Evolutionary conservation across 2,329 filamentous ascomycete species (phyloP), one percentile per base, ranked within the genome.

Genomic region (Cyclaneusma minus): DNA sequence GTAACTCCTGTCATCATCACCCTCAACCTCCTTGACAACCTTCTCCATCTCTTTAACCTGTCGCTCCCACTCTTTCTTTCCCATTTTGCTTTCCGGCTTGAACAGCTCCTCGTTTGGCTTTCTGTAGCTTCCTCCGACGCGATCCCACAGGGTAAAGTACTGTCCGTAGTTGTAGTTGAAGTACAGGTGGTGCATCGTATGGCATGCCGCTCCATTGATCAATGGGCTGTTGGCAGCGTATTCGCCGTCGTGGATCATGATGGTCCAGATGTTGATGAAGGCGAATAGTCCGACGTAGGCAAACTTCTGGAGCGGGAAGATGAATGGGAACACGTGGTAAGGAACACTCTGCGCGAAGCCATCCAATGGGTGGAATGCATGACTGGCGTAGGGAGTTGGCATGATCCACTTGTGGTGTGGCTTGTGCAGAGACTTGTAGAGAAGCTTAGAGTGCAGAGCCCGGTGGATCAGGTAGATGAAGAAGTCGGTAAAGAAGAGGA

Each of bases 401-500:
- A 94, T 91, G 55, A 95, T 94, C 87, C 87, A 95, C 62, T 93
- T 94, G 72, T 95, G 87, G 56, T 95, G 87, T 38, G 84, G 77
- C 69, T 95, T 95, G 68, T 95, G 87, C 25, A 94, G 64, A 39
- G 62, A 62, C 61, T 85, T 91, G 68, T 95, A 95, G 40, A 89
- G 49, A 24, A 55, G 47, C 10, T 80, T 80, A 53, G 84, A 75
- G 55, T 93, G 84, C 34, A 91, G 65, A 30, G 69, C 77, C 30
- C 84, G 77, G 59, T 92, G 84, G 44, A 91, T 87, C 66, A 78
- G 82, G 64, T 93, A 92, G 58, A 93, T 85, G 56, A 65, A 73
- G 51, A 77, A 77, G 55, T 93, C 84, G 56, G 84, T 92, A 51
- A 92, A 92, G 47, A 74, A 49, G 47, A 92, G 62, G 62, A 92